Percentiles rank a stretch among this genome's conserved stretches.
phyloP scores from a whole-genome alignment of 176 grass and related monocot species.

The Musa beccarii region DNA sequence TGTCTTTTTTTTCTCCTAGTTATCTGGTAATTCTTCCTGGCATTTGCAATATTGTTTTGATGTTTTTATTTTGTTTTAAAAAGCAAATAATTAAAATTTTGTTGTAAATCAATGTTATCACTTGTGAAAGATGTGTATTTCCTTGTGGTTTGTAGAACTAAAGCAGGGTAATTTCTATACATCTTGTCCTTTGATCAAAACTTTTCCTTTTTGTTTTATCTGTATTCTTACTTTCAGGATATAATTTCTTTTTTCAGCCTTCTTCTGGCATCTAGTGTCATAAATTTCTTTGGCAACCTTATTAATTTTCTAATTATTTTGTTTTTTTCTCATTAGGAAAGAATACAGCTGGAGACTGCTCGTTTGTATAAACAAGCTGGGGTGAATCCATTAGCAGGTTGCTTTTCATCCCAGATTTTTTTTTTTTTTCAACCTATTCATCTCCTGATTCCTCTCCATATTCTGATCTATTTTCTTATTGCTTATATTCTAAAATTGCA shows the following conservation, averaged over 20 bases:
- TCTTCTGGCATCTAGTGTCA: neutral
- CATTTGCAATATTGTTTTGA: no score
- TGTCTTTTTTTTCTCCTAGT: no score
- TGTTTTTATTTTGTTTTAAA: no score
- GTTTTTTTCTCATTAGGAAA: conserved; percentile 48
- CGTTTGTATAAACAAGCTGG: conserved; percentile 84
- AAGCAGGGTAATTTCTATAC: no score
- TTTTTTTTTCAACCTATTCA: conserved; percentile 5
- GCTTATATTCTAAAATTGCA: neutral
- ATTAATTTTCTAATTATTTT: neutral
- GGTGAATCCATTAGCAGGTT: conserved; percentile 87
- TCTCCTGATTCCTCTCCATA: neutral
- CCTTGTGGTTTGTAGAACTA: no score
- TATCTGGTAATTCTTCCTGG: no score
- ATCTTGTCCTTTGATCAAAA: no score
- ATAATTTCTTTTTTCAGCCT: neutral
- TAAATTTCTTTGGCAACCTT: neutral
- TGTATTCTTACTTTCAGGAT: neutral
- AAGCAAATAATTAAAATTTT: no score
- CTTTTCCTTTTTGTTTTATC: no score
- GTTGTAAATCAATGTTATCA: no score
- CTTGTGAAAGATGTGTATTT: no score
- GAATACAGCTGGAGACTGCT: conserved; percentile 86
- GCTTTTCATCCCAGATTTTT: neutral
- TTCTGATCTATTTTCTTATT: neutral